phyloP scores from a whole-genome alignment of 805 yeast species.

The Cephaloascus fragrans region DNA sequence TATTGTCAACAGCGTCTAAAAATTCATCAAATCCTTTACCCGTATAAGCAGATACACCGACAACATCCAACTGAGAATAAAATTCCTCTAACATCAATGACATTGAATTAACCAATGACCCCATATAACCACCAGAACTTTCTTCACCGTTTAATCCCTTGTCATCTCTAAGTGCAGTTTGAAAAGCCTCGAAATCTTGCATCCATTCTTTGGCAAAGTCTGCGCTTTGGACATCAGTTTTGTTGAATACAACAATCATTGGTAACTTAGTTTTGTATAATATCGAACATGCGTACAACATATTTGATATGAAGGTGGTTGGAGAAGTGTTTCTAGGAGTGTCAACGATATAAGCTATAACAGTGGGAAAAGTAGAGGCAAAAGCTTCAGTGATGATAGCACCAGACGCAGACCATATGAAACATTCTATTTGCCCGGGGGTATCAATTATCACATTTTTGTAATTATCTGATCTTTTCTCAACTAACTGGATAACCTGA shows the following conservation, averaged over 20 bases:
- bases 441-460: conserved; percentile 85
- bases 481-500: conserved; percentile 81
- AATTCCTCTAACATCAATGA: conserved; percentile 93
- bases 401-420: conserved; percentile 98
- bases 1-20: conserved; percentile 70
- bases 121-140: conserved; percentile 65
- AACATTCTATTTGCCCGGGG: conserved; percentile 98
- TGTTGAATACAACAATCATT: conserved; percentile 93
- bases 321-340: conserved; percentile 94
- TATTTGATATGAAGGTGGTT: conserved; percentile 94
- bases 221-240: conserved; percentile 80
- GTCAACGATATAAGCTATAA: conserved; percentile 91
- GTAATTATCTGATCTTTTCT: conserved; percentile 52
- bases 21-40: conserved; percentile 95
- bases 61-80: conserved; percentile 85
- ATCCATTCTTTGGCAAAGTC: conserved; percentile 94
- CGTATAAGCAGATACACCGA: conserved; percentile 85
- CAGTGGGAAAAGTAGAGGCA: conserved; percentile 93
- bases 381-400: conserved; percentile 93
- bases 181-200: conserved; percentile 92
- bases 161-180: conserved; percentile 59
- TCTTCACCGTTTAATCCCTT: conserved; percentile 57
- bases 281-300: conserved; percentile 97
- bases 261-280: conserved; percentile 93
- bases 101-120: conserved; percentile 88